Evolutionary conservation across 441 rosid species (phyloP).

Genomic region (Jatropha podagrica): DNA sequence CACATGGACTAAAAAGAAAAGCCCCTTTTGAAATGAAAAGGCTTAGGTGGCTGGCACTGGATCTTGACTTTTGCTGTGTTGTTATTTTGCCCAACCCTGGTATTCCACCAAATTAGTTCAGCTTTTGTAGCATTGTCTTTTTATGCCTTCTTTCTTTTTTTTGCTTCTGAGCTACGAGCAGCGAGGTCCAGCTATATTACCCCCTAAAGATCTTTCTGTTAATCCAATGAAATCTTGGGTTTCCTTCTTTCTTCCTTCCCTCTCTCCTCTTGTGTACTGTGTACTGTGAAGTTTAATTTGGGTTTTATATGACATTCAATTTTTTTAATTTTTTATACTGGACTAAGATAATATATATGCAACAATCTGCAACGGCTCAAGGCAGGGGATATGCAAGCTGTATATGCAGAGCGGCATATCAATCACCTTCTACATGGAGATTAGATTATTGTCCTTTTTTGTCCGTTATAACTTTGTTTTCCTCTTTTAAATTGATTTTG

Average conservation of each 20-base stretch:
- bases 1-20: conserved; percentile 21
- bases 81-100: not conserved
- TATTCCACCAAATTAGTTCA: not conserved
- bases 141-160: not conserved
- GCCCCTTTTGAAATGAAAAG: conserved; percentile 8
- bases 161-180: too few species aligned
- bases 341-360: too few species aligned
- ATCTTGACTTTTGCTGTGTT: conserved; percentile 15
- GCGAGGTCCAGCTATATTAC: not conserved
- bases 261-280: too few species aligned
- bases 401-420: too few species aligned
- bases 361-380: too few species aligned
- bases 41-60: conserved; percentile 30
- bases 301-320: too few species aligned
- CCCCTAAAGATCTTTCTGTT: not conserved
- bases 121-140: conserved; percentile 12
- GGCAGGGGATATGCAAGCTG: too few species aligned
- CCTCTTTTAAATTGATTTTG: not conserved
- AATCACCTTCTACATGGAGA: too few species aligned
- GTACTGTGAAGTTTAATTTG: too few species aligned
- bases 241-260: not conserved
- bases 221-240: not conserved
- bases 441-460: too few species aligned
- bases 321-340: too few species aligned
- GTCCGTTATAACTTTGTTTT: too few species aligned